Evolutionary conservation across 768 basidiomycete species (phyloP).

Genomic region (Wakefieldia striispora): DNA sequence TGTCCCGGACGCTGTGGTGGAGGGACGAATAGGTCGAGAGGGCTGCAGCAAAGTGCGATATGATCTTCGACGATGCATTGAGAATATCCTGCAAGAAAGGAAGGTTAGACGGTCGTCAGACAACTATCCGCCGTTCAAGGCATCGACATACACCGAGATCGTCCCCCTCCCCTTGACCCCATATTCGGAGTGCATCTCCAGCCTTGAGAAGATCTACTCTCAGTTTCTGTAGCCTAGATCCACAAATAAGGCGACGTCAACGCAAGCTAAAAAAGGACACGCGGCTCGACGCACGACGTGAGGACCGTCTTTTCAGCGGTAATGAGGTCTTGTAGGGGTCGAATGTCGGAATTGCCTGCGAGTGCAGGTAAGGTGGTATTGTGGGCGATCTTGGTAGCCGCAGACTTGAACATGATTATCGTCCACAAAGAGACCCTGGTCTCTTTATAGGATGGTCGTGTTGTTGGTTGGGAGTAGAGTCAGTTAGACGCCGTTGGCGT

Average conservation of each 20-base stretch:
- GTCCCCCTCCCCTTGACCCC: constrained; percentile 81
- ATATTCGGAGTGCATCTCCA: constrained; percentile 65
- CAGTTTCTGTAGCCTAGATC: constrained; percentile 58
- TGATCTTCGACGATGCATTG: constrained; percentile 62
- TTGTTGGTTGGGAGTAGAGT: constrained; percentile 6
- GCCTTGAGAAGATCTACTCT: constrained; percentile 65
- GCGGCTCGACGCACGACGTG: constrained; percentile 51
- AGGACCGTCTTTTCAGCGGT: constrained; percentile 84
- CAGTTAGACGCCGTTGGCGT: background rate
- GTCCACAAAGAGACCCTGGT: background rate
- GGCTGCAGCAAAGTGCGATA: constrained; percentile 65
- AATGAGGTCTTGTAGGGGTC: constrained; percentile 85
- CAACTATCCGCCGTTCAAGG: background rate
- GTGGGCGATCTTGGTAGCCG: constrained; percentile 83
- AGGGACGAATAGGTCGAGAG: constrained; percentile 68
- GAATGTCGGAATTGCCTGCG: constrained; percentile 71
- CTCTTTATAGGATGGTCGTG: background rate
- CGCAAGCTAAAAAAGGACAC: background rate
- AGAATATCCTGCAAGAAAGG: constrained; percentile 63
- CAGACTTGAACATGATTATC: constrained; percentile 67
- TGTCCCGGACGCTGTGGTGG: constrained; percentile 57
- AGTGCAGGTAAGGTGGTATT: constrained; percentile 78
- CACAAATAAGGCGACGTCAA: background rate
- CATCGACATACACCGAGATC: constrained; percentile 63
- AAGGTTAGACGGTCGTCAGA: background rate